A percentile compares a stretch with the other conserved stretches of the same genome.
These are phyloP conservation scores for Citrus australasica DNA, from an alignment of 345 rosid species.

Conservation along the genomic window DNA sequence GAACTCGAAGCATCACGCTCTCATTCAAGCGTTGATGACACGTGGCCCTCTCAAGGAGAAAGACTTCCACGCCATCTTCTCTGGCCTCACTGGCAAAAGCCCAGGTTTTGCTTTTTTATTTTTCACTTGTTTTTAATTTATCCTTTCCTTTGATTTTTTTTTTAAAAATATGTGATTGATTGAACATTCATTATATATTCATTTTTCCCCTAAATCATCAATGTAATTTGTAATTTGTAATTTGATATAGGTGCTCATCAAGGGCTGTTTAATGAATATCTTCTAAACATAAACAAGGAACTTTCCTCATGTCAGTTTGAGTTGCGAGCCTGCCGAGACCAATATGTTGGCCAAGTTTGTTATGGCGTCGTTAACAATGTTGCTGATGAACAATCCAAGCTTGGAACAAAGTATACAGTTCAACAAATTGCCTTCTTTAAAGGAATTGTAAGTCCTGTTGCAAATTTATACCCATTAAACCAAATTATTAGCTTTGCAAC, in stretches of 20 bases:
- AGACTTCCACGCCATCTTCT: constrained; percentile 66
- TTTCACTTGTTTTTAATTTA: background rate
- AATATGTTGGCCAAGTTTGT: constrained; percentile 65
- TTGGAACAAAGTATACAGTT: constrained; percentile 77
- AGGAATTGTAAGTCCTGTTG: constrained; percentile 59
- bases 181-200: background rate
- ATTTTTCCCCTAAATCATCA: background rate
- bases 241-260: constrained; percentile 41
- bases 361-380: constrained; percentile 84
- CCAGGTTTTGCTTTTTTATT: constrained; percentile 39
- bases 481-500: background rate
- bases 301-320: constrained; percentile 75
- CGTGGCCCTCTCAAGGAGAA: constrained; percentile 80
- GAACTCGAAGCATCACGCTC: constrained; percentile 72
- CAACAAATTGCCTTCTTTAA: constrained; percentile 81
- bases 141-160: background rate
- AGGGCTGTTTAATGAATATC: constrained; percentile 55
- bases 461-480: background rate
- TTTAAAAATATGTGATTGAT: too few species aligned
- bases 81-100: constrained; percentile 51
- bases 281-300: constrained; percentile 81
- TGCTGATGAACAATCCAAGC: constrained; percentile 85
- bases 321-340: constrained; percentile 74
- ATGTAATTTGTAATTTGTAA: background rate
- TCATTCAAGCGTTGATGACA: constrained; percentile 73